These are phyloP conservation scores for Avena insularis DNA, from an alignment of 176 grass and related monocot species.

Conservation along the genomic window DNA sequence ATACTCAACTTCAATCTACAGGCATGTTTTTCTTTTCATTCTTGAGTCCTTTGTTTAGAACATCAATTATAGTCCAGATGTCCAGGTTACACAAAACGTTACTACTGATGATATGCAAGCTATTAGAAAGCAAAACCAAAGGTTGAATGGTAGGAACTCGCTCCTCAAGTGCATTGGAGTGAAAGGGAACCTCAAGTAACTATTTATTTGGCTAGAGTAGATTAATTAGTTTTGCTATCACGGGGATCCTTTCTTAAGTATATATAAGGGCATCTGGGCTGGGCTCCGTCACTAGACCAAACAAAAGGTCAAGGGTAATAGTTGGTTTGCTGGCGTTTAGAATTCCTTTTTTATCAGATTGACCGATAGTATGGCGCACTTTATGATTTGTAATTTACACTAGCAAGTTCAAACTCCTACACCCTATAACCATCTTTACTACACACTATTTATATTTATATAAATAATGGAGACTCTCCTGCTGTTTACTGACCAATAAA, in stretches of 20 bases:
- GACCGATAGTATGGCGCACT: too few relatives aligned
- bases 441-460: neutral
- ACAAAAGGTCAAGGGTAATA: too few relatives aligned
- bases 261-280: neutral
- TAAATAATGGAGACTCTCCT: neutral
- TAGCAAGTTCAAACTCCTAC: too few relatives aligned
- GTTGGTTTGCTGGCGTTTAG: too few relatives aligned
- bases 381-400: too few relatives aligned
- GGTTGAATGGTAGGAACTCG: slow-evolving; percentile 13
- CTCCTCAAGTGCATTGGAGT: neutral
- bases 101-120: neutral
- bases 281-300: too few relatives aligned
- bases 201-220: neutral
- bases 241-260: slow-evolving; percentile 3
- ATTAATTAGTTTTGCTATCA: neutral
- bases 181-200: neutral
- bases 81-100: neutral
- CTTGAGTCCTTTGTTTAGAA: neutral
- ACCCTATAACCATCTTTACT: neutral
- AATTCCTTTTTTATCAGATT: too few relatives aligned
- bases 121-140: neutral
- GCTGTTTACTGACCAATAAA: neutral
- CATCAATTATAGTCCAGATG: neutral
- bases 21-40: neutral
- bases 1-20: too few relatives aligned